Base-by-base conservation (phyloP, 306 rosid genomes). In the Canavalia gladiata region DNA sequence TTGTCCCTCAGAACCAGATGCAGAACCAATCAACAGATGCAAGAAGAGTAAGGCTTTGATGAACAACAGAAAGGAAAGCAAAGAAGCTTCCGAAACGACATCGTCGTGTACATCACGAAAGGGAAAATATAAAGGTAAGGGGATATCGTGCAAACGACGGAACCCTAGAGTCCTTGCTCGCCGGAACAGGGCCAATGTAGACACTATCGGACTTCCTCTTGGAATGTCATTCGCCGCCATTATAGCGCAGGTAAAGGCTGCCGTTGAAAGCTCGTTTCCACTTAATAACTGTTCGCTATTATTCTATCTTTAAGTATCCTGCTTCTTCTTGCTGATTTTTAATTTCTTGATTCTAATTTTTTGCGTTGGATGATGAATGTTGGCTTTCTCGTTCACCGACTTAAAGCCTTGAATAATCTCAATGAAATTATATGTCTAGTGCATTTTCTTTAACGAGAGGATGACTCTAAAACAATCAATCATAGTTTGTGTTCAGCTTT, bases 151-250 rank as follows among this genome's bases (percentile, higher is more conserved):
- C 76, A 90, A 86, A 79, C 96, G 94, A 83, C 92, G 94, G 8
- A 83, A 65, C 89, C 87, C 89, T 79, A 89, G 81, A 68, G 25
- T 87, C 31, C 56, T 82, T 46, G 66, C 83, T 54, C 89, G 90
- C 49, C 90, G 92, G 11, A 74, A 28, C 47, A 80, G 83, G 76
- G 71, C 60, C 25, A 85, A 78, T 68, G 85, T 91, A 0, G 88
- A 85, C 11, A 82, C 87, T 3, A 86, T 95, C 63, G 94, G 94
- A 57, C 87, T 88, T 73, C 95, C 91, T 41, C 84, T 95, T 29
- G 99, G 98, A 67, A 93, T 95, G 94, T 93, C 97, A 0, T 84
- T 95, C 28, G 99, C 98, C 1, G 94, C 97, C 25, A 88, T 95
- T 65, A 78, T 89, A 74, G 89, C 91, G 66, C 95, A 91, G 99